phyloP scores from a whole-genome alignment of 73 alveolate genomes.

The Paramecium primaurelia region DNA sequence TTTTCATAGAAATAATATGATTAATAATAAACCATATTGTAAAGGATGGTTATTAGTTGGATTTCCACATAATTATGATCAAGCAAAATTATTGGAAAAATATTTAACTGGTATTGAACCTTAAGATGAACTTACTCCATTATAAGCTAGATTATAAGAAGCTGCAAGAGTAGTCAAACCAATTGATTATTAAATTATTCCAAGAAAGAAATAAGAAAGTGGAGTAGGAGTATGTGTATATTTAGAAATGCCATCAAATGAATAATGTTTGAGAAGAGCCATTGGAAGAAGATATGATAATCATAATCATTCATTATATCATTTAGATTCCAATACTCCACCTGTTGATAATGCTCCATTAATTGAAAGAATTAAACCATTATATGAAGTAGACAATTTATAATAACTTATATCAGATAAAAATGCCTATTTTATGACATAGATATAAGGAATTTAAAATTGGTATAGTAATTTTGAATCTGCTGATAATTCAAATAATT shows the following conservation, averaged over 20 bases:
- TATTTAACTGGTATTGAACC: conserved; percentile 87
- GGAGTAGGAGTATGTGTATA: conserved; percentile 89
- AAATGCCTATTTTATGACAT: conserved; percentile 85
- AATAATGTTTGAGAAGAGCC: conserved; percentile 88
- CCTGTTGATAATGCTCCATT: conserved; percentile 87
- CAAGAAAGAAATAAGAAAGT: conserved; percentile 70
- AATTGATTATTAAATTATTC: conserved; percentile 69
- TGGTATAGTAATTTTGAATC: conserved; percentile 89
- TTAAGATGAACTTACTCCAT: conserved; percentile 67
- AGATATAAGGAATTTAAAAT: conserved; percentile 76
- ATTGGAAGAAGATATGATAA: conserved; percentile 92
- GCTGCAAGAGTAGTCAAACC: conserved; percentile 81
- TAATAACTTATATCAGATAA: conserved; percentile 83
- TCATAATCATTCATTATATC: conserved; percentile 78
- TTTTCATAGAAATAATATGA: conserved; percentile 29
- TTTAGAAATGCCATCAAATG: conserved; percentile 74
- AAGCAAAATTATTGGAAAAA: conserved; percentile 88
- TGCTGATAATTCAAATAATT: conserved; percentile 65
- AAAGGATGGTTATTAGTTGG: conserved; percentile 91
- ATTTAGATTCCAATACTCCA: conserved; percentile 93
- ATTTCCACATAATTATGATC: conserved; percentile 88
- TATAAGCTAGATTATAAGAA: conserved; percentile 62
- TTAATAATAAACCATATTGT: conserved; percentile 5
- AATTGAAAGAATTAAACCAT: conserved; percentile 88
- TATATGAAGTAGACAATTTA: conserved; percentile 80